These are phyloP conservation scores for Venturia nashicola DNA, from an alignment of 2,329 filamentous ascomycete genomes.

Conservation along the genomic window DNA sequence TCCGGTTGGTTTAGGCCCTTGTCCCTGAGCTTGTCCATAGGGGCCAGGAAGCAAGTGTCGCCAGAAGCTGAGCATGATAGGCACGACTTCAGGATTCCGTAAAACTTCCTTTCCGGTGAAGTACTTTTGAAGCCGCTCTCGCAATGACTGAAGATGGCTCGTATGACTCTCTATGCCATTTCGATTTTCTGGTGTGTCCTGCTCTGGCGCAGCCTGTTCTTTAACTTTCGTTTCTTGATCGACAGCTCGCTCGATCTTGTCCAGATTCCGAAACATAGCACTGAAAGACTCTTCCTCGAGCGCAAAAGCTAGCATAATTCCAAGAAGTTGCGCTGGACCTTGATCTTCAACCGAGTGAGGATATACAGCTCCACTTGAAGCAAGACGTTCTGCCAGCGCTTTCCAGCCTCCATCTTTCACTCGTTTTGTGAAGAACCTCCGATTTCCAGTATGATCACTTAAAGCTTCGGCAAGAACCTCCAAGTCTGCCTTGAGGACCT, in stretches of 20 bases:
- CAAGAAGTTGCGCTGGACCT: slow-evolving; percentile 61
- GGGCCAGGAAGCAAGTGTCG: slow-evolving; percentile 19
- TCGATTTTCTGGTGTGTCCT: not conserved
- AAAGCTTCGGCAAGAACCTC: slow-evolving; percentile 65
- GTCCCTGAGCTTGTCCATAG: not conserved
- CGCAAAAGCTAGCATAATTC: slow-evolving; percentile 68
- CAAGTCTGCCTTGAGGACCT: slow-evolving; percentile 58
- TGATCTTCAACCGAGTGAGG: slow-evolving; percentile 22
- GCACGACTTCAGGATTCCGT: slow-evolving; percentile 28
- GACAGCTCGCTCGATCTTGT: slow-evolving; percentile 12
- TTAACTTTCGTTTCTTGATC: not conserved
- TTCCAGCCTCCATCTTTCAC: slow-evolving; percentile 71
- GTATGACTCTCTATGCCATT: not conserved
- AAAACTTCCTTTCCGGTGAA: slow-evolving; percentile 29
- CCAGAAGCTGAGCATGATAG: slow-evolving; percentile 28
- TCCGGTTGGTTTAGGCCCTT: not conserved
- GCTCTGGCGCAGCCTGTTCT: slow-evolving; percentile 9
- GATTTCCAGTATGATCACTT: slow-evolving; percentile 70
- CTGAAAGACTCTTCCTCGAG: slow-evolving; percentile 66
- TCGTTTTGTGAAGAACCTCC: slow-evolving; percentile 69
- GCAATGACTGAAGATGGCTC: not conserved
- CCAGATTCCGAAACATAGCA: slow-evolving; percentile 44
- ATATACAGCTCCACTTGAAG: slow-evolving; percentile 44
- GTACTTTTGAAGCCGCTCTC: not conserved
- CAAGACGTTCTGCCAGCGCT: slow-evolving; percentile 59